These are phyloP conservation scores for Mycocentrospora acerina DNA, from an alignment of 2,329 filamentous ascomycete species.

Conservation along the genomic window DNA sequence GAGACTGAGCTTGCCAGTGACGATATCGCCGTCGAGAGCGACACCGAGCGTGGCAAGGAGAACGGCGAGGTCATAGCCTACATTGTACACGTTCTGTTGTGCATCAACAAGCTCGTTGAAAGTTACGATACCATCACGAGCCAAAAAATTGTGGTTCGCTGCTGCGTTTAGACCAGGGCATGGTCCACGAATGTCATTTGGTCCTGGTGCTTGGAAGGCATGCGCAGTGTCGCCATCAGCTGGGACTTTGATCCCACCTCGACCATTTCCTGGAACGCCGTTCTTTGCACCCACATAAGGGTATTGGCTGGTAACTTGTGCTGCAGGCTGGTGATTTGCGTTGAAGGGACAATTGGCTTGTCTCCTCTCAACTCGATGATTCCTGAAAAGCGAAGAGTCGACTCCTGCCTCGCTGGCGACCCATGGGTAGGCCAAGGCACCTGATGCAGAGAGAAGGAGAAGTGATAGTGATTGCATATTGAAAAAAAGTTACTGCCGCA, in stretches of 20 bases:
- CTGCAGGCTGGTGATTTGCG: constrained; percentile 22
- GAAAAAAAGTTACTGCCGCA: constrained; percentile 1
- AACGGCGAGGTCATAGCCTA: constrained; percentile 46
- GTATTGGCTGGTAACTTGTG: constrained; percentile 16
- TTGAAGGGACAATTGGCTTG: constrained; percentile 26
- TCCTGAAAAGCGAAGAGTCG: constrained; percentile 14
- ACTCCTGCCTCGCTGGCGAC: constrained; percentile 20
- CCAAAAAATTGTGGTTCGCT: constrained; percentile 46
- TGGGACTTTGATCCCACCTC: constrained; percentile 49
- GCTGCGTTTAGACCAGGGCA: constrained; percentile 48
- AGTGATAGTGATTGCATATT: constrained; percentile 17
- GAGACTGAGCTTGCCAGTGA: constrained; percentile 48
- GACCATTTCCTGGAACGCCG: constrained; percentile 44
- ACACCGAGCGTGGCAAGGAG: constrained; percentile 46
- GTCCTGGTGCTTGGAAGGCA: constrained; percentile 15
- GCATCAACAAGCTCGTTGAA: constrained; percentile 50
- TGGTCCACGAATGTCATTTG: constrained; percentile 31
- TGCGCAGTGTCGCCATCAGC: constrained; percentile 43
- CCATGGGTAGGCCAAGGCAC: constrained; percentile 21
- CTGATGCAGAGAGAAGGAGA: constrained; percentile 18
- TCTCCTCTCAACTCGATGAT: constrained; percentile 13
- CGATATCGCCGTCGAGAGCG: constrained; percentile 43
- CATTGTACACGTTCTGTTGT: constrained; percentile 50
- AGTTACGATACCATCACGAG: constrained; percentile 46
- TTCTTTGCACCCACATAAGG: constrained; percentile 50